Base-by-base conservation (phyloP, 1,139 yeast genomes). In the Dujonia santamariae region DNA sequence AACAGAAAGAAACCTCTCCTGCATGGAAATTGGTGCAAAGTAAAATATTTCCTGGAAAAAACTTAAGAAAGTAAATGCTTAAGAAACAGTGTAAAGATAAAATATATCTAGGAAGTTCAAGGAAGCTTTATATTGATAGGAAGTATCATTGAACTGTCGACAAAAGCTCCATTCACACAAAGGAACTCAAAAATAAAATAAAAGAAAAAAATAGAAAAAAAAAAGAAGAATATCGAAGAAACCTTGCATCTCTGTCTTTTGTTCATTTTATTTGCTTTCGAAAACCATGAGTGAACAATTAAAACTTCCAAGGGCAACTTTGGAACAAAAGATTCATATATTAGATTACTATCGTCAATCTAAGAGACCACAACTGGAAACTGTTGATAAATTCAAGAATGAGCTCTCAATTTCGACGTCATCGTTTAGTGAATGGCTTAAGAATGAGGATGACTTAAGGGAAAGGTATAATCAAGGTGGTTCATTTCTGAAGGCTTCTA, bases 371-470 rank as follows among this genome's bases (percentile, higher is more conserved):
- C 82, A 77, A 47, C 74, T 71, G 61, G 79, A 72, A 44, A 74
- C 80, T 0, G 83, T 77, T 16, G 76, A 75, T 33, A 53, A 63
- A 31, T 77, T 67, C 53, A 70, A 66, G 42, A 57, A 69, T 34
- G 63, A 63, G 38, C 62, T 72, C 30, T 66, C 79, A 14, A 75
- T 77, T 12, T 72, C 79, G 12, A 75, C 82, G 1, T 73, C 79
- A 17, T 69, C 78, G 6, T 68, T 77, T 41, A 69, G 78, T 46
- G 83, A 76, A 49, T 77, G 84, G 83, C 48, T 77, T 23, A 75
- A 75, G 50, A 62, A 68, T 38, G 82, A 77, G 47, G 56, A 49
- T 4, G 77, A 75, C 19, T 54, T 75, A 28, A 50, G 82, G 14
- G 59, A 56, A 29, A 51, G 80, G 34, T 65, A 60, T 37, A 54